phyloP scores from a whole-genome alignment of 1,139 yeast genomes.

The Suhomyces maxii region DNA sequence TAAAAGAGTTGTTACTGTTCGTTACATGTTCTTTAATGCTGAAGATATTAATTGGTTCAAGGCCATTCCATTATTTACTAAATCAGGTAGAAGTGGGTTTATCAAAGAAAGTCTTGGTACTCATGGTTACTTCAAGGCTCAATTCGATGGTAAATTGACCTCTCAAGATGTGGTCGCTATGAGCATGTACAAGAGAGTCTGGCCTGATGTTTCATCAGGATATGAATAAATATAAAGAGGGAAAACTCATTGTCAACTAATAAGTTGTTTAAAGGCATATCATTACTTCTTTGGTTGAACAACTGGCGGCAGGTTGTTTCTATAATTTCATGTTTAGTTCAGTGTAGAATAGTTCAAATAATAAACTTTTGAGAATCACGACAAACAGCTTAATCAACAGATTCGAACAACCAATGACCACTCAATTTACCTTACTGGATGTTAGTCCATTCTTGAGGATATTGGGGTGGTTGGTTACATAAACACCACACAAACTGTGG shows the following conservation, averaged over 20 bases:
- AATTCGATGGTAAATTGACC: conserved; percentile 85
- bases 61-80: conserved; percentile 89
- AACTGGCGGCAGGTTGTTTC: too few species aligned
- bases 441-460: too few species aligned
- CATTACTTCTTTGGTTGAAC: too few species aligned
- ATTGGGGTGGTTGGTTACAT: too few species aligned
- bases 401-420: too few species aligned
- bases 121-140: conserved; percentile 96
- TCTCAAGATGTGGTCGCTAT: conserved; percentile 94
- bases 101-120: conserved; percentile 96
- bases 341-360: conserved; percentile 2
- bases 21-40: conserved; percentile 96
- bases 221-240: too few species aligned
- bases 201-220: conserved; percentile 61
- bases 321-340: conserved; percentile 5
- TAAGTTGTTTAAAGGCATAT: too few species aligned
- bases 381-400: too few species aligned
- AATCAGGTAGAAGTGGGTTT: conserved; percentile 88
- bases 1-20: conserved; percentile 84
- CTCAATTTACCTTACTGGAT: too few species aligned
- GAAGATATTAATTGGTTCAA: conserved; percentile 90
- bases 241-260: too few species aligned
- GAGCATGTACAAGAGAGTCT: conserved; percentile 90
- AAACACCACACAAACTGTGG: too few species aligned
- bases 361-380: background rate